Base-by-base conservation (phyloP, 306 rosid species). In the Prosopis cineraria region DNA sequence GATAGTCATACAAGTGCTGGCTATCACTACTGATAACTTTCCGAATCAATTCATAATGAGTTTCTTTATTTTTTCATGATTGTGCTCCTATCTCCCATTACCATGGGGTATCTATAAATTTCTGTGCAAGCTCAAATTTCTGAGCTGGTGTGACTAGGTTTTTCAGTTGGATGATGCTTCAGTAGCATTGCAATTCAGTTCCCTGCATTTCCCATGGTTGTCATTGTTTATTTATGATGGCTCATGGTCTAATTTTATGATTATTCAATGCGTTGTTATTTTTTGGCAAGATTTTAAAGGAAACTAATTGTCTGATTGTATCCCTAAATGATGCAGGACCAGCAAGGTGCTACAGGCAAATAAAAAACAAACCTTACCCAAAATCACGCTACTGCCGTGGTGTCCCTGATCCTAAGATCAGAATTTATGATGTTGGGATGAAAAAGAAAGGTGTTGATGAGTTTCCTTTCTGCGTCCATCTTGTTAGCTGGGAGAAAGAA, bases 391-490 rank as follows among this genome's bases (percentile, higher is more conserved):
- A 70, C 72, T 93, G 97, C 45, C 97, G 97, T 59, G 98, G 98
- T 78, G 98, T 93, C 59, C 97, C 98, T 11, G 97, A 93, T 82
- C 87, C 98, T 0, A 93, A 93, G 90, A 93, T 93, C 84, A 88
- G 98, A 52, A 93, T 93, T 81, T 93, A 93, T 47, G 98, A 93
- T 82, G 98, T 93, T 40, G 98, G 98, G 1, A 91, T 90, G 97
- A 93, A 93, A 84, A 93, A 80, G 93, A 93, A 91, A 60, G 98
- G 97, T 43, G 97, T 91, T 33, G 97, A 93, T 55, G 98, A 93
- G 80, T 93, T 93, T 77, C 98, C 98, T 1, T 93, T 91, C 89
- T 93, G 95, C 3, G 96, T 93, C 33, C 98, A 93, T 78, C 87
- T 93, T 22, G 98, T 93, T 34, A 88, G 93, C 1, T 93, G 98